Percentiles rank a stretch among this genome's conserved stretches.
Evolutionary conservation across 768 basidiomycete genomes (phyloP).

Genomic region (Neoboletus brunneissimus): DNA sequence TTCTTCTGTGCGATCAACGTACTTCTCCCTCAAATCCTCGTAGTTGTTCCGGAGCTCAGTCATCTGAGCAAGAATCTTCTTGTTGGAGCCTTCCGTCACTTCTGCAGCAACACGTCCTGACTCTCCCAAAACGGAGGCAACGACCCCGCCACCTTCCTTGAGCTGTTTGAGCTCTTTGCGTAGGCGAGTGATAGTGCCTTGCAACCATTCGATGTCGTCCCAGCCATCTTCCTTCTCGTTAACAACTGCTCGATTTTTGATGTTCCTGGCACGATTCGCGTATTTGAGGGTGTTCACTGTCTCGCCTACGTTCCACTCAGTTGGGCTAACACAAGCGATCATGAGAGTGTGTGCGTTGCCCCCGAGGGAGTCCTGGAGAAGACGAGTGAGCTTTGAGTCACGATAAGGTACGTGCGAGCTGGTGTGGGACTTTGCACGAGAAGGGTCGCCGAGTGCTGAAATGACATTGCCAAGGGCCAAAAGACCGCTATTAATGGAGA

Average conservation of each 20-base stretch:
- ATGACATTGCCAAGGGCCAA: constrained; percentile 98
- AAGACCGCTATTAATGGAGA: constrained; percentile 96
- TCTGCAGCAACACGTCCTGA: constrained; percentile 32
- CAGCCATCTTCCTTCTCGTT: constrained; percentile 97
- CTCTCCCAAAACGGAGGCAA: constrained; percentile 26
- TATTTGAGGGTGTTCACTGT: constrained; percentile 96
- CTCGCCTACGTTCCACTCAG: constrained; percentile 93
- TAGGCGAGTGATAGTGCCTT: constrained; percentile 78
- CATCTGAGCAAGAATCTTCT: constrained; percentile 77
- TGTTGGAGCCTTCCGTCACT: constrained; percentile 58
- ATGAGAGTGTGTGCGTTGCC: constrained; percentile 98
- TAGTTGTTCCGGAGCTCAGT: constrained; percentile 83
- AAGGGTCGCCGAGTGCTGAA: constrained; percentile 92
- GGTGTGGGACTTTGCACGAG: constrained; percentile 78
- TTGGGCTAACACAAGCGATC: constrained; percentile 97
- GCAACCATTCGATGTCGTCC: constrained; percentile 98
- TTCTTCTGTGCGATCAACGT: constrained; percentile 86
- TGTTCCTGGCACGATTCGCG: constrained; percentile 94
- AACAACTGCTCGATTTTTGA: constrained; percentile 90
- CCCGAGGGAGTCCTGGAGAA: constrained; percentile 78
- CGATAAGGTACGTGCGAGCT: constrained; percentile 94
- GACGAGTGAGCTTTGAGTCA: constrained; percentile 94
- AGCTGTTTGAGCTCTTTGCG: constrained; percentile 82
- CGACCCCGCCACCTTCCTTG: constrained; percentile 58
- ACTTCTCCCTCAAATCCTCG: constrained; percentile 78